These are phyloP conservation scores for Xylaria sp. DNA, from an alignment of 2,329 filamentous ascomycete species.

Conservation along the genomic window DNA sequence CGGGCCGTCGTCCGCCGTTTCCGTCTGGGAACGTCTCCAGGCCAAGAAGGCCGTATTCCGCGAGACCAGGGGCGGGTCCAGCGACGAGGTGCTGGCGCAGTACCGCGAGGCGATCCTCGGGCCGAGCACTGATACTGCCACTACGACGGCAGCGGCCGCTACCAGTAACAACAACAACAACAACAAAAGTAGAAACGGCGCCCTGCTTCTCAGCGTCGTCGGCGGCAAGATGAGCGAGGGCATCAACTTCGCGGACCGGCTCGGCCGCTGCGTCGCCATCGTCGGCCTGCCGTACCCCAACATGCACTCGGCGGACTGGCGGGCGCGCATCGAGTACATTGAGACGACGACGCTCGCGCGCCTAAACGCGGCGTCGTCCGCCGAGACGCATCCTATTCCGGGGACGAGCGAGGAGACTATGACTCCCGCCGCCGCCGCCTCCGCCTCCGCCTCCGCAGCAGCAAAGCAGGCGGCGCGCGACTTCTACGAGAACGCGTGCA, in stretches of 20 bases:
- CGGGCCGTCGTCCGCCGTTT: no score
- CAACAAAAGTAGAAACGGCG: slow-evolving; percentile 54
- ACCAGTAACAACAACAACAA: slow-evolving; percentile 37
- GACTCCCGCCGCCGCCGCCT: no score
- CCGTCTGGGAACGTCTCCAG: slow-evolving; percentile 62
- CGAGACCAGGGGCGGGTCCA: slow-evolving; percentile 56
- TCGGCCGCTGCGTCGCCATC: slow-evolving; percentile 89
- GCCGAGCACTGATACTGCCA: neutral
- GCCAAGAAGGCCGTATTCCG: slow-evolving; percentile 65
- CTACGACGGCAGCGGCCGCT: no score
- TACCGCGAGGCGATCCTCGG: slow-evolving; percentile 72
- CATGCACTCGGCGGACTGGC: slow-evolving; percentile 86
- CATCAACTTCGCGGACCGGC: slow-evolving; percentile 93
- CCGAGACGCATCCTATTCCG: no score
- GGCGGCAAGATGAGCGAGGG: slow-evolving; percentile 95
- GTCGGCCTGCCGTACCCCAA: slow-evolving; percentile 94
- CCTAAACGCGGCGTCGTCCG: slow-evolving; percentile 33
- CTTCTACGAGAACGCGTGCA: slow-evolving; percentile 93
- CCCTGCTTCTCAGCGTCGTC: slow-evolving; percentile 84
- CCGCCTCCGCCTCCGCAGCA: slow-evolving; percentile 39
- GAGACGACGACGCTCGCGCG: slow-evolving; percentile 59
- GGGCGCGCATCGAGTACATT: slow-evolving; percentile 85
- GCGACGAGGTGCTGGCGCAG: slow-evolving; percentile 71
- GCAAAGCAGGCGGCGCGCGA: slow-evolving; percentile 67
- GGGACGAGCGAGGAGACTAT: no score